Evolutionary conservation across 768 basidiomycete species (phyloP).

Genomic region (Russula foetens): DNA sequence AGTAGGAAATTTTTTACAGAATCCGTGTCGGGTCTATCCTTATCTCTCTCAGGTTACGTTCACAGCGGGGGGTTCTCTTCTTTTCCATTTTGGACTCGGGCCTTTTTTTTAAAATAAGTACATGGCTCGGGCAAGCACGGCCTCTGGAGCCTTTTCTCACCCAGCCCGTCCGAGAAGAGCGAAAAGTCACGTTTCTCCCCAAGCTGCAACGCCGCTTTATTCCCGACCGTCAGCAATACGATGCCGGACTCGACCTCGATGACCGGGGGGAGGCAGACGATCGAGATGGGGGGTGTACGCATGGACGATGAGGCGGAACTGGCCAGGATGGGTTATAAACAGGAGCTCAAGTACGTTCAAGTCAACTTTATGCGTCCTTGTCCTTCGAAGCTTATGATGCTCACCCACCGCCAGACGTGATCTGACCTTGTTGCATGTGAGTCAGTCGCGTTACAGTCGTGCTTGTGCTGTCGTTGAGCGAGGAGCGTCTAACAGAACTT

Average conservation of each 20-base stretch:
- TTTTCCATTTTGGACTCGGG: not conserved
- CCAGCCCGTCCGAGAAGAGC: not conserved
- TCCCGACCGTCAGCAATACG: not conserved
- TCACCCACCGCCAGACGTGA: constrained; percentile 39
- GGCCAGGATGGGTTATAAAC: constrained; percentile 65
- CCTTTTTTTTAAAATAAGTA: not conserved
- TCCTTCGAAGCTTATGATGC: not conserved
- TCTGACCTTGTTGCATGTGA: constrained; percentile 51
- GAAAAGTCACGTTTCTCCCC: not conserved
- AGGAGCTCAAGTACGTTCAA: constrained; percentile 48
- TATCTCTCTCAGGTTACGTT: no score
- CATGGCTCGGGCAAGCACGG: not conserved
- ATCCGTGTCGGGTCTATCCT: no score
- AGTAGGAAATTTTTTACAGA: no score
- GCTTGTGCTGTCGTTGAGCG: not conserved
- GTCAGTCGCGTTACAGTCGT: constrained; percentile 15
- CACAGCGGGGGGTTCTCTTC: not conserved
- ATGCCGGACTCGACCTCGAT: not conserved
- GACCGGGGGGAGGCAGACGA: not conserved
- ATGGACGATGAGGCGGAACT: constrained; percentile 51
- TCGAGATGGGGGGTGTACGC: not conserved
- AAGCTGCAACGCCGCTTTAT: no score
- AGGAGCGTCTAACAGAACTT: constrained; percentile 43
- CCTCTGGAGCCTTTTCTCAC: not conserved
- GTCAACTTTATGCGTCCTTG: not conserved